phyloP scores from a whole-genome alignment of 768 basidiomycete genomes.

The Termitomyces titanicus region DNA sequence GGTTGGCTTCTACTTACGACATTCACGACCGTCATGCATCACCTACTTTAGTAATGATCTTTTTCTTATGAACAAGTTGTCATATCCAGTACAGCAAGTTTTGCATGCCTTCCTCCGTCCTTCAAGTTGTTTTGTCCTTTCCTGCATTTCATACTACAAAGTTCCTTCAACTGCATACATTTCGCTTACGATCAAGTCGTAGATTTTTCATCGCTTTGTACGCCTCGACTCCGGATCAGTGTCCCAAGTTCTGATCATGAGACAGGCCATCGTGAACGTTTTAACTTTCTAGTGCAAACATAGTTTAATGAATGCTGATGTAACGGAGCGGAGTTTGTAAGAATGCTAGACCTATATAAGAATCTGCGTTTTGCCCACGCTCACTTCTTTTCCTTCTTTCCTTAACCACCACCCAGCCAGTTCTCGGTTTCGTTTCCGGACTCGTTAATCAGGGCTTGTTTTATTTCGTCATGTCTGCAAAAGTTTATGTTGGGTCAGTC shows the following conservation, averaged over 20 bases:
- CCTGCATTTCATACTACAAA: neutral
- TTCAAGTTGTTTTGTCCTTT: conserved; percentile 3
- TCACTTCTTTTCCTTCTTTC: conserved; percentile 34
- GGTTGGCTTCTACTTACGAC: conserved; percentile 22
- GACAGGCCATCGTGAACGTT: neutral
- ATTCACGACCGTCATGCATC: conserved; percentile 16
- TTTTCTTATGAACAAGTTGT: conserved; percentile 1
- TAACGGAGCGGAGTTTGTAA: conserved; percentile 48
- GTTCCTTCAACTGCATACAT: conserved; percentile 2
- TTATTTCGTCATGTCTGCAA: conserved; percentile 73
- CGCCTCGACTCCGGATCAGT: neutral
- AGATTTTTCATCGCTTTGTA: neutral
- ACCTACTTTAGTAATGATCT: conserved; percentile 17
- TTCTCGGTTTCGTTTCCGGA: conserved; percentile 46
- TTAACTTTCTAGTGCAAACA: too few relatives aligned
- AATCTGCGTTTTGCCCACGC: conserved; percentile 22
- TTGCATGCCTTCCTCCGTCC: neutral
- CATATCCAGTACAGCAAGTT: neutral
- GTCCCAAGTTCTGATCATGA: conserved; percentile 1
- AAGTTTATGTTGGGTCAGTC: conserved; percentile 95
- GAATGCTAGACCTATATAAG: conserved; percentile 38
- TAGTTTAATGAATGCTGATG: conserved; percentile 13
- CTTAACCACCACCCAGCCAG: conserved; percentile 46
- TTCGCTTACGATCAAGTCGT: neutral
- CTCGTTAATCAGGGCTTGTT: conserved; percentile 50